Base-by-base conservation (phyloP, 208 protist species). In the Wallacemonas sp. region DNA sequence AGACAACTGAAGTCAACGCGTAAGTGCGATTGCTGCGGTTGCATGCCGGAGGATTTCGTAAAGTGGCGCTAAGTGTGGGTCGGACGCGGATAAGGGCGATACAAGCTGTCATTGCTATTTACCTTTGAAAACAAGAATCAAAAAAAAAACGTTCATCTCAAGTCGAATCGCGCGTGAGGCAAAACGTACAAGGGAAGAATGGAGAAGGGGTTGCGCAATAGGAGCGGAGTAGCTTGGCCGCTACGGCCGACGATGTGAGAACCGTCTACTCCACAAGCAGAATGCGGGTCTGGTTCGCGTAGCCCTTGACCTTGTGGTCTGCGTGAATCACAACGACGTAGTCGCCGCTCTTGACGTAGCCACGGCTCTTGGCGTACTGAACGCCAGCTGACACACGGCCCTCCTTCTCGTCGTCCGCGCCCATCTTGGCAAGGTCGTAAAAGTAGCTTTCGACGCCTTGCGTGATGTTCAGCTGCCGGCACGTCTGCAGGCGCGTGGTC, bases 231-330 rank as follows among this genome's bases (percentile, higher is more conserved):
- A n/a, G n/a, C n/a, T n/a, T n/a, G n/a, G n/a, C n/a, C n/a, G n/a
- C n/a, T n/a, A n/a, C n/a, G n/a, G n/a, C n/a, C n/a, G n/a, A n/a
- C n/a, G n/a, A n/a, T n/a, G n/a, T n/a, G n/a, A n/a, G n/a, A n/a
- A n/a, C n/a, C n/a, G n/a, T n/a, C 37, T 78, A 90, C 54, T 83
- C 66, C 15, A 85, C 71, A 10, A 81, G 52, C 22, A 94, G 61
- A 36, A 94, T 82, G 53, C 88, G 88, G 2, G 84, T 90, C 69
- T 94, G 88, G 73, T 94, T 94, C 0, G 88, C 82, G 63, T 91
- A 94, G n/a, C 88, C 88, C 77, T 94, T 94, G 19, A 88, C 81
- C 70, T 88, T 85, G 66, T 90, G 78, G 58, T 96, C 86, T 13
- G 87, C 87, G 65, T 91, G 86, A 33, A 93, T 76, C 10, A 91